Base-by-base conservation (phyloP, 495 filamentous ascomycete species). In the Hypoxylon cercidicola region DNA sequence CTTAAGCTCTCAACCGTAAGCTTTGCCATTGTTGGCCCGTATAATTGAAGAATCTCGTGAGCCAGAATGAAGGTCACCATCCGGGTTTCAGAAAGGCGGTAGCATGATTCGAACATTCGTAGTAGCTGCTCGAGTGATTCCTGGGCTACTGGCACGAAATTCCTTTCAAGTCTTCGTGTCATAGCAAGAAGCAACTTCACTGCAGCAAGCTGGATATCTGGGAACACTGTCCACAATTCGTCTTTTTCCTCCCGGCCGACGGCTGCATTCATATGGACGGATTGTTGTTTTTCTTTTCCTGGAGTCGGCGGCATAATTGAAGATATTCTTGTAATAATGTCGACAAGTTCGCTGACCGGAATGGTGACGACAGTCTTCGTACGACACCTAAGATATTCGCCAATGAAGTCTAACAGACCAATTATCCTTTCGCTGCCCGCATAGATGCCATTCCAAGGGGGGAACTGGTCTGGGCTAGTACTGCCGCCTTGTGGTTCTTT, bases 191-290 rank as follows among this genome's bases (percentile, higher is more conserved):
- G 77, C 4, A 96, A 64, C 19, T 81, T 77, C 55, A 95, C 76
- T 34, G 85, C 84, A 11, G 89, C 84, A 35, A 84, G 73, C 64
- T 97, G 91, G 62, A 97, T 85, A 19, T 84, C 80, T 23, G 93
- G 92, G 5, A 97, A 76, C 30, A 86, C 82, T 20, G 80, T 74
- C 82, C 87, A 92, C 10, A 97, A 78, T 41, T 83, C 81, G 62
- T 94, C 90, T 60, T 88, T 85, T 74, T 97, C 93, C 44, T 92
- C 90, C 46, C 88, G 85, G 34, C 86, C 78, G 61, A 96, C 86
- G 68, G 90, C 86, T 18, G 84, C 78, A 55, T 91, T 92, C 51
- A 85, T 75, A 37, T 82, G 79, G 41, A 74, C 74, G 3, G 74
- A 77, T 28, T 63, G 71, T 11, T 77, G 69, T n/a, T 62, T 74